Base-by-base conservation (phyloP, 352 stramenopile species). In the Phytophthora lateralis region DNA sequence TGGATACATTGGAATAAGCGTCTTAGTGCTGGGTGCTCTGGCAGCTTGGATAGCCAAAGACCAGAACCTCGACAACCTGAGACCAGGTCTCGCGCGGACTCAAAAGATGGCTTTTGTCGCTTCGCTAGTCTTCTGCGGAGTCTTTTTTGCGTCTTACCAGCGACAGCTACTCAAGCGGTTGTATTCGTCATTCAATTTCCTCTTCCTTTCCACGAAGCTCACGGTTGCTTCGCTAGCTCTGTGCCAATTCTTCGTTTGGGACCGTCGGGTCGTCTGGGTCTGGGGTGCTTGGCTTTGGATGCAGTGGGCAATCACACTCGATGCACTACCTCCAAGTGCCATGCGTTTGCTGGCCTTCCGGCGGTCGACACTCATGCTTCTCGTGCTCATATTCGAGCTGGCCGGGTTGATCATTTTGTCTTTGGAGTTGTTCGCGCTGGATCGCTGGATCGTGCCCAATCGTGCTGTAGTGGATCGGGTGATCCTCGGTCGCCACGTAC, bases 201-300 rank as follows among this genome's bases (percentile, higher is more conserved):
- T 76, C 20, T 73, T 76, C 17, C 46, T 70, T 4, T 63, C 45
- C 3, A 58, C 58, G 17, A 65, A 76, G 18, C 53, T 69, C 24
- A 76, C 68, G 0, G 59, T 56, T 4, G 52, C 34, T 0, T 63
- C 52, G 0, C n/a, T 70, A 6, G 72, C 67, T 20, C 35, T 68
- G 10, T 45, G 57, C 21, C 37, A 43, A 9, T 69, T 76, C 11
- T 57, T 74, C 1, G 43, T 18, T 17, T 71, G 60, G 54, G 67
- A 76, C 35, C 12, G 45, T 24, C 54, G 61, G 5, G 15, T 60
- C 2, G 20, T 67, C 6, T 56, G 50, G 34, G 63, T 69, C 0
- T 61, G 59, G 55, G 53, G 50, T 18, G 60, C 54, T 7, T 76
- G 69, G 54, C 2, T 76, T 26, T 79, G 66, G 67, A 74, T 76